Percentiles rank a stretch among this genome's conserved stretches.
Evolutionary conservation across 805 yeast genomes (phyloP).

Genomic region (Wickerhamomyces hampshirensis): DNA sequence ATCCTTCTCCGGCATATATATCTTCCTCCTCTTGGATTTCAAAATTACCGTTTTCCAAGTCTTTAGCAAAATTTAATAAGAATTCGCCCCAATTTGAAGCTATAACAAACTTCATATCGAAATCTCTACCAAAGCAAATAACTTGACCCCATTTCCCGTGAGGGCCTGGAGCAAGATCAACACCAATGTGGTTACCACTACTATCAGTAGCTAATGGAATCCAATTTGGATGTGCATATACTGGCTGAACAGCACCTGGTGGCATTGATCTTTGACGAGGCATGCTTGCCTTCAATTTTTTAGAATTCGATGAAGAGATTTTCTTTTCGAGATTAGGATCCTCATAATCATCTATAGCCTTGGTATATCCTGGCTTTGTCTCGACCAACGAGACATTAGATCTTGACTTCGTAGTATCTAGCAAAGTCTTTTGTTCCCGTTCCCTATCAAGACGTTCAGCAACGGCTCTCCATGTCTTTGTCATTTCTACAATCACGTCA

Average conservation of each 20-base stretch:
- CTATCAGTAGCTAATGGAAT: constrained; percentile 85
- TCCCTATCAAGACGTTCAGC: constrained; percentile 33
- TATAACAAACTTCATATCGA: constrained; percentile 80
- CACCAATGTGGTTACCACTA: constrained; percentile 86
- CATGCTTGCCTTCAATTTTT: constrained; percentile 35
- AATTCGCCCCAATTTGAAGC: constrained; percentile 91
- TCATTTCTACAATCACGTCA: constrained; percentile 76
- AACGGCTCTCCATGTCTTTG: constrained; percentile 80
- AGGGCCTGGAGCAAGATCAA: constrained; percentile 82
- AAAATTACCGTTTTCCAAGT: constrained; percentile 81
- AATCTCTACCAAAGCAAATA: constrained; percentile 89
- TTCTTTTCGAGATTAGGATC: constrained; percentile 21
- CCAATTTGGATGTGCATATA: constrained; percentile 90
- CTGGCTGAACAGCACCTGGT: constrained; percentile 62
- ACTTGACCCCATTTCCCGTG: constrained; percentile 86
- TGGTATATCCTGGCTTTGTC: constrained; percentile 26
- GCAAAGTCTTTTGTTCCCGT: constrained; percentile 20
- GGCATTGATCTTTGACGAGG: constrained; percentile 71
- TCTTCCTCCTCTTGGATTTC: constrained; percentile 64
- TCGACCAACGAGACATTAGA: constrained; percentile 21
- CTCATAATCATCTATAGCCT: constrained; percentile 7
- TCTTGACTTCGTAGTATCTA: constrained; percentile 17
- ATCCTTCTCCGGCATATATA: constrained; percentile 68
- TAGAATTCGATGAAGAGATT: constrained; percentile 15
- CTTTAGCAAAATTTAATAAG: constrained; percentile 75